Conservation (phyloP, 768 basidiomycete species). For the Boletus sp. region DNA sequence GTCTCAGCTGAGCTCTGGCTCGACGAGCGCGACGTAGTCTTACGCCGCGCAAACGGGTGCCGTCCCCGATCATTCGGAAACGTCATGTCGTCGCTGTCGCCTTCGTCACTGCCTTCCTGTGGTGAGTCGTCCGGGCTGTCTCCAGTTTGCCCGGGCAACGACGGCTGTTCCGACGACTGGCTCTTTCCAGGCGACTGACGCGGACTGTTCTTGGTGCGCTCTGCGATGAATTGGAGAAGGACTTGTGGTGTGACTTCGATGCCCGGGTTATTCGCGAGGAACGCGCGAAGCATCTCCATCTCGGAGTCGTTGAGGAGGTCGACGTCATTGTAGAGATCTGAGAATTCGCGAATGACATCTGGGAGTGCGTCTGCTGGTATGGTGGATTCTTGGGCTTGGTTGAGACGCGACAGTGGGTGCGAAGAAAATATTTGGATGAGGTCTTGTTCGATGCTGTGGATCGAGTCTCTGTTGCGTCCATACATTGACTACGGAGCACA, state of each 20-base stretch:
- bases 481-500: constrained; percentile 28
- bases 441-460: constrained; percentile 67
- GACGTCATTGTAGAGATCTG: constrained; percentile 54
- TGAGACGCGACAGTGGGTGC: constrained; percentile 58
- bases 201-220: constrained; percentile 45
- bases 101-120: constrained; percentile 36
- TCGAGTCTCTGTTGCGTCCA: constrained; percentile 68
- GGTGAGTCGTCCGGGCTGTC: constrained; percentile 34
- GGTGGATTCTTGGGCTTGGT: constrained; percentile 57
- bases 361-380: constrained; percentile 72
- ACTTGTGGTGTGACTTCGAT: constrained; percentile 69
- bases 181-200: constrained; percentile 27
- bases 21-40: constrained; percentile 48
- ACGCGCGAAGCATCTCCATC: constrained; percentile 52
- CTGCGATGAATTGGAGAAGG: constrained; percentile 63
- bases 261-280: constrained; percentile 59
- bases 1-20: constrained; percentile 55
- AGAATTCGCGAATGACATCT: constrained; percentile 66
- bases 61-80: constrained; percentile 42
- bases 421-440: constrained; percentile 65
- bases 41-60: constrained; percentile 20
- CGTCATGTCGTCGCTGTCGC: constrained; percentile 36
- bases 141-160: constrained; percentile 6
- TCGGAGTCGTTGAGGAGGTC: constrained; percentile 68
- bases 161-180: constrained; percentile 10